A percentile compares a stretch with the other conserved stretches of the same genome.
phyloP scores from a whole-genome alignment of 306 rosid species.

The Lagenaria siceraria region DNA sequence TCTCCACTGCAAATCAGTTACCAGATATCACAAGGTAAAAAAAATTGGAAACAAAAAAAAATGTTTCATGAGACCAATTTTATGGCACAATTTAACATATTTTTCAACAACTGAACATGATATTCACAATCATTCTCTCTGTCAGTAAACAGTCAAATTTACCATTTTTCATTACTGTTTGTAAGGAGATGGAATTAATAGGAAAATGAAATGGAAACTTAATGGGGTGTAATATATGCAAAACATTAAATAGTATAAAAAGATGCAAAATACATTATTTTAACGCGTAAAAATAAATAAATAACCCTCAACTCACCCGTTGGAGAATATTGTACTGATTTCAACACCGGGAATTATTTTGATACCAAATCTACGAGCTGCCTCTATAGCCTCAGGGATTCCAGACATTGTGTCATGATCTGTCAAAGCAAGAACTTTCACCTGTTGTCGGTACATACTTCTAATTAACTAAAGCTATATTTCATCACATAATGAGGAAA shows the following conservation, averaged over 20 bases:
- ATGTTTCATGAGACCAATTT: neutral
- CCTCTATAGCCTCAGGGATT: conserved; percentile 76
- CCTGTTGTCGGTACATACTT: conserved; percentile 70
- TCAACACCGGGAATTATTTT: conserved; percentile 99
- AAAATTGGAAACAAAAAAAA: neutral
- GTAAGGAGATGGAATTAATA: neutral
- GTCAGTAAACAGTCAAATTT: neutral
- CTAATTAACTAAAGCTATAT: conserved; percentile 25
- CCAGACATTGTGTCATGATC: conserved; percentile 99
- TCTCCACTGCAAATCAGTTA: conserved; percentile 40
- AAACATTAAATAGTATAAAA: neutral
- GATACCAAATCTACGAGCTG: conserved; percentile 71
- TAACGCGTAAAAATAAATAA: neutral
- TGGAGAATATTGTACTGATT: conserved; percentile 62
- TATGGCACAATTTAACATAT: neutral
- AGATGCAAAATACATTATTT: conserved; percentile 6
- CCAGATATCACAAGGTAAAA: conserved; percentile 11
- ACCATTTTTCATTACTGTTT: neutral
- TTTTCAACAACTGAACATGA: neutral
- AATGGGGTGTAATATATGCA: neutral
- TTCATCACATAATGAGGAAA: neutral
- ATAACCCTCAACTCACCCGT: conserved; percentile 34
- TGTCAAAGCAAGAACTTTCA: conserved; percentile 99
- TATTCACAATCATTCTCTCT: neutral
- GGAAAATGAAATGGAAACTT: neutral